Conservation (phyloP, 1,139 yeast genomes). For the Taphrina wiesneri region DNA sequence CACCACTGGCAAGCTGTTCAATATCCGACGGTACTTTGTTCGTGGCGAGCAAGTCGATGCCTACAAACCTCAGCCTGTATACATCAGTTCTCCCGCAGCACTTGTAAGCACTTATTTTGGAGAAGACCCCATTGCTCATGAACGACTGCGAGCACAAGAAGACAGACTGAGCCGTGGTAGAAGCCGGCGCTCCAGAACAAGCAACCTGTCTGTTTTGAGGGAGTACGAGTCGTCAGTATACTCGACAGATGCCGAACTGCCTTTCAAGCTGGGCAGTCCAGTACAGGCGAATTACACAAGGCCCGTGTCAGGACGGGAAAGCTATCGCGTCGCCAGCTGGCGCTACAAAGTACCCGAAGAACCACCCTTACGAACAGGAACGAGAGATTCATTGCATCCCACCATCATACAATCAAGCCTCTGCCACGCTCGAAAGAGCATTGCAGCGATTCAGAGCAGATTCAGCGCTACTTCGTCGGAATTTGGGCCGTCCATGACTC, state of each 20-base stretch:
- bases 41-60: not conserved
- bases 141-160: not conserved
- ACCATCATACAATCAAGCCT: not conserved
- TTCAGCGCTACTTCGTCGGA: not conserved
- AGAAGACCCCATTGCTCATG: not conserved
- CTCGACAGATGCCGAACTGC: conserved; percentile 11
- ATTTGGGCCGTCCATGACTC: conserved; percentile 7
- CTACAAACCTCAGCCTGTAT: not conserved
- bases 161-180: not conserved
- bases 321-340: conserved; percentile 8
- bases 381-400: not conserved
- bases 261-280: conserved; percentile 13
- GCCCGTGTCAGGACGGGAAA: not conserved
- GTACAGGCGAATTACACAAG: not conserved
- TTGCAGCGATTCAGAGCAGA: not conserved
- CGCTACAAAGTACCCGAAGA: not conserved
- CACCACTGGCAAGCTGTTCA: not conserved
- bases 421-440: not conserved
- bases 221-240: not conserved
- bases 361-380: not conserved
- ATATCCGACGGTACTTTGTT: not conserved
- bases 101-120: not conserved
- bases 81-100: not conserved
- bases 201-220: not conserved
- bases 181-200: not conserved